Evolutionary conservation across 2,329 filamentous ascomycete genomes (phyloP).

Genomic region (Fusarium xylarioides): DNA sequence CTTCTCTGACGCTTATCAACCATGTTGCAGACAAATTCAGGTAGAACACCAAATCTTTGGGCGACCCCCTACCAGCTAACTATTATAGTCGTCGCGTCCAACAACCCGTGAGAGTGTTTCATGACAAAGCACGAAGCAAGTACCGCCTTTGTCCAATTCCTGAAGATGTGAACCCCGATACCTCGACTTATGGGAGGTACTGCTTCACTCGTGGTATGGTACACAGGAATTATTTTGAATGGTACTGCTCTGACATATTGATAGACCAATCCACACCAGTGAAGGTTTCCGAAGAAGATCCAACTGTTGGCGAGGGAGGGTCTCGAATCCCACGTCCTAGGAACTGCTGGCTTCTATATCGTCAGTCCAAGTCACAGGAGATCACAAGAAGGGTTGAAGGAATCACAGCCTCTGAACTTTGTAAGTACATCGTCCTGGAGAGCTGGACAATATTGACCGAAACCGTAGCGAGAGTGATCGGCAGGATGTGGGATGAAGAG

Average conservation of each 20-base stretch:
- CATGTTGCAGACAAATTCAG: conserved; percentile 41
- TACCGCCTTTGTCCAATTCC: conserved; percentile 42
- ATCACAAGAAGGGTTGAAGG: conserved; percentile 37
- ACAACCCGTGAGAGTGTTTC: conserved; percentile 41
- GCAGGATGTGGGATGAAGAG: conserved; percentile 44
- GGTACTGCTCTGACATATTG: background rate
- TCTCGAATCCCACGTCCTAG: conserved; percentile 42
- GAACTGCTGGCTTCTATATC: conserved; percentile 49
- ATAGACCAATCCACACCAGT: background rate
- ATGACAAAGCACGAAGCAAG: conserved; percentile 35
- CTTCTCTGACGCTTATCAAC: conserved; percentile 28
- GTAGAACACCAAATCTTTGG: conserved; percentile 5
- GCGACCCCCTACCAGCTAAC: background rate
- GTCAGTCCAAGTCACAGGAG: conserved; percentile 40
- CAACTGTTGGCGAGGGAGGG: background rate
- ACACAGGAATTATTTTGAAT: background rate
- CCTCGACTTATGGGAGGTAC: conserved; percentile 22
- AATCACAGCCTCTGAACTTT: conserved; percentile 44
- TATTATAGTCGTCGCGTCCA: conserved; percentile 32
- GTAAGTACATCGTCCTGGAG: conserved; percentile 35
- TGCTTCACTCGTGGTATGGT: conserved; percentile 36
- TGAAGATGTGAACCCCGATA: conserved; percentile 12
- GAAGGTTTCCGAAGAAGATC: background rate
- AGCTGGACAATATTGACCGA: background rate
- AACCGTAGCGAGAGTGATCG: conserved; percentile 40